These are phyloP conservation scores for Pleurotus cornucopiae DNA, from an alignment of 768 basidiomycete species.

Conservation along the genomic window DNA sequence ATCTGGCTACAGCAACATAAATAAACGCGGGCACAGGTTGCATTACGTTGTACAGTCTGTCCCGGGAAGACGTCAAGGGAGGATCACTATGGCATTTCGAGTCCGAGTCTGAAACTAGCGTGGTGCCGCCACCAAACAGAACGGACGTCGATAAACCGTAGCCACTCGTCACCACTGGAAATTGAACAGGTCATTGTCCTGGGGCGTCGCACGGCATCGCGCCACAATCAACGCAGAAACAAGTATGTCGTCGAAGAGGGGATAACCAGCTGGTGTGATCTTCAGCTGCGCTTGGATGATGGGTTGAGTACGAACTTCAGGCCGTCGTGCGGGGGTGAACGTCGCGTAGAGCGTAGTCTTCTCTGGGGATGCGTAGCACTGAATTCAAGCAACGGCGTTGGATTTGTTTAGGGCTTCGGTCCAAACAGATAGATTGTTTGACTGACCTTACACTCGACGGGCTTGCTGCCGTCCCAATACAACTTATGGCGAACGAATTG, in stretches of 20 bases:
- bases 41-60: too few relatives aligned
- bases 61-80: too few relatives aligned
- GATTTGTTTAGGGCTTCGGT: too few relatives aligned
- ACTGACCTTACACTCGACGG: not conserved
- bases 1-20: too few relatives aligned
- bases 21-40: too few relatives aligned
- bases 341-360: conserved; percentile 9
- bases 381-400: too few relatives aligned
- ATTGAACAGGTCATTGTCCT: not conserved
- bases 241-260: conserved; percentile 28
- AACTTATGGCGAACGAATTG: not conserved
- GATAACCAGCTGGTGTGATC: conserved; percentile 21
- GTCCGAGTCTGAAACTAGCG: too few relatives aligned
- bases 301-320: conserved; percentile 8
- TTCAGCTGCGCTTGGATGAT: conserved; percentile 15
- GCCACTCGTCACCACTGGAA: not conserved
- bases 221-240: conserved; percentile 29
- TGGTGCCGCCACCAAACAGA: too few relatives aligned
- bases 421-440: not conserved
- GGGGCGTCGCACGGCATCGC: conserved; percentile 17
- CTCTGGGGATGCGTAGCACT: conserved; percentile 10
- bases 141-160: too few relatives aligned
- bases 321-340: conserved; percentile 8
- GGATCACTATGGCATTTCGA: too few relatives aligned
- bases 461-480: not conserved